Base-by-base conservation (phyloP, 148 eudicot species). In the Suaeda aralocaspica region DNA sequence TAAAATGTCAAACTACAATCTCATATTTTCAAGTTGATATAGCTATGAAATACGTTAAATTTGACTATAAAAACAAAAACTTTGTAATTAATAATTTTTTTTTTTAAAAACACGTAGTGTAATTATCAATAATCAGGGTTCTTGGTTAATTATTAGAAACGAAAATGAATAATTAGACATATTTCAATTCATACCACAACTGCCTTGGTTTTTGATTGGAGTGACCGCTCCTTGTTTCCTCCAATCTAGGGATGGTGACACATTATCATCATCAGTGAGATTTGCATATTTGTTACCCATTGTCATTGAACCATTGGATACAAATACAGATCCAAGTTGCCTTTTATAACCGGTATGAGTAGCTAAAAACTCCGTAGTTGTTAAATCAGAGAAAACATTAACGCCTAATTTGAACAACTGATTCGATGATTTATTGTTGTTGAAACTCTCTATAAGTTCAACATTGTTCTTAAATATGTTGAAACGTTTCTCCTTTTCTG, bases 361-460 rank as follows among this genome's bases (percentile, higher is more conserved):
- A 34, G 79, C 78, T 48, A n/a, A 25, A 56, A 87, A 84, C 74
- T 87, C 91, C 19, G 77, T 82, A 3, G 64, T 62, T 7, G 85
- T 87, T n/a, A 79, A 44, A 67, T 84, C 88, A 31, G 80, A 76
- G 66, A 84, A 84, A 15, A 53, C 48, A 64, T 87, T 84, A 4
- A 77, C 29, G 0, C 77, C 67, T 2, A 84, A 74, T 28, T 69
- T 82, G 66, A 76, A 84, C 29, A 41, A 6, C 39, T 60, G 25
- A 22, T 77, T 26, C 10, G 66, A 21, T 72, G 46, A 5, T 22
- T 30, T 18, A 41, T 77, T 26, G 2, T 0, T 6, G 31, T 48
- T 71, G 3, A 75, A 71, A 3, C 83, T 33, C 21, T 81, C 79
- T 0, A 87, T 82, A 10, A 15, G 73, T 6, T 80, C 74, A 25